Base-by-base conservation (phyloP, 768 basidiomycete species). In the Tylopilus vinaceipallidus region DNA sequence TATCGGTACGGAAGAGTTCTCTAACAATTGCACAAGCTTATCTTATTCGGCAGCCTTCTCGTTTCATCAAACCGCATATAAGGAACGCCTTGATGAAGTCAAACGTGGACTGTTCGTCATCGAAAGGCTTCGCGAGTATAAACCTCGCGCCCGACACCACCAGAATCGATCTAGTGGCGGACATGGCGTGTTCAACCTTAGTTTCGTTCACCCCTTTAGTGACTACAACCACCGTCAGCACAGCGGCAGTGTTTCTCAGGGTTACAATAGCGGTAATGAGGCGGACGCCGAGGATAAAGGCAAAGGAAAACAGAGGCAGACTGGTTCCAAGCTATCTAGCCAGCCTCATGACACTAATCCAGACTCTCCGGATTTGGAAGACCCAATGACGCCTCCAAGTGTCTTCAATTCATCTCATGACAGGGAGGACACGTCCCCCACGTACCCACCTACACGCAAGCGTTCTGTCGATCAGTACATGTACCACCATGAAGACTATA, bases 21-120 rank as follows among this genome's bases (percentile, higher is more conserved):
- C 4, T 8, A 16, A 17, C 8, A 13, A n/a, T 16, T 17, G 12
- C 9, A 3, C 40, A 9, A 17, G 19, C 52, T 49, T 4, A 52
- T 20, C 24, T 32, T 29, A 16, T 52, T 49, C 17, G 35, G 19
- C 39, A 77, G 87, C 88, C 0, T 86, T 87, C 57, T 75, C 78
- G 17, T 91, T 91, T 67, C 88, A 91, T 63, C 79, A 75, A n/a
- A 83, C 79, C 3, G 89, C 89, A 10, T 91, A 82, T 63, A 76
- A 75, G 56, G 88, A 91, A 29, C 86, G 88, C 42, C 69, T 89
- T 5, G 75, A 80, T 10, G 68, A 72, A n/a, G 76, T 89, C 6
- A 68, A 72, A 48, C 66, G 73, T 34, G 72, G 82, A 2, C 73
- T 89, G 4, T 63, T 62, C 3, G 80, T 81, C 35, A 77, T 91